Conservation (phyloP, 1,284 basidiomycete species). For the Fomitiporia mediterranea region DNA sequence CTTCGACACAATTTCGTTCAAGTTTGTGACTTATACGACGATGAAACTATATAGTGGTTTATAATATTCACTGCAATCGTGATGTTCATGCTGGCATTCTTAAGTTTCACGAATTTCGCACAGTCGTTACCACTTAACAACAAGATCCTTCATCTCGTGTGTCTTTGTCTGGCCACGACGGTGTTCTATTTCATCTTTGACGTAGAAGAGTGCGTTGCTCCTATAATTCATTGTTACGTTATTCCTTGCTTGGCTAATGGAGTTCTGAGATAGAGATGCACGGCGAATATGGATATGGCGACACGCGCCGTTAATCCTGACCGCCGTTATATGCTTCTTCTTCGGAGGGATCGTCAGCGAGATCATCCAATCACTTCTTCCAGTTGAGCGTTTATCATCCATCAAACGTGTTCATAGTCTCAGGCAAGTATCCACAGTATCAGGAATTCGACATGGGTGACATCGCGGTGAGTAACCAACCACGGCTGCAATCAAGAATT, state of each 20-base stretch:
- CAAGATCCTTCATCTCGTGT: slow-evolving; percentile 82
- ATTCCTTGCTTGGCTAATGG: background rate
- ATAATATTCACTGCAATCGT: slow-evolving; percentile 57
- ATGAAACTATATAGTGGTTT: slow-evolving; percentile 57
- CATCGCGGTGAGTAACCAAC: slow-evolving; percentile 51
- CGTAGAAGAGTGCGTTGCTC: slow-evolving; percentile 72
- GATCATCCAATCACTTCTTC: slow-evolving; percentile 76
- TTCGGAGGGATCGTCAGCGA: slow-evolving; percentile 84
- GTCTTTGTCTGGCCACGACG: slow-evolving; percentile 71
- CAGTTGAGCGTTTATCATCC: slow-evolving; percentile 40
- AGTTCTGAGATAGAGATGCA: slow-evolving; percentile 46
- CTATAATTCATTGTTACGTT: background rate
- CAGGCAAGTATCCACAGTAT: slow-evolving; percentile 43
- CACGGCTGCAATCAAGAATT: slow-evolving; percentile 7
- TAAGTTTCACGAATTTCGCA: slow-evolving; percentile 70
- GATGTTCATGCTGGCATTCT: slow-evolving; percentile 62
- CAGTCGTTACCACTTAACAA: slow-evolving; percentile 69
- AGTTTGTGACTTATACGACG: background rate
- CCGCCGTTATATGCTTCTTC: slow-evolving; percentile 65
- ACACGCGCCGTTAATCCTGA: slow-evolving; percentile 66
- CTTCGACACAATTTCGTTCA: slow-evolving; percentile 7
- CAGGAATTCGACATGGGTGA: slow-evolving; percentile 79
- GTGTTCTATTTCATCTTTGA: slow-evolving; percentile 87
- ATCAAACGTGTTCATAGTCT: slow-evolving; percentile 8
- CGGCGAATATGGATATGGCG: slow-evolving; percentile 83